These are phyloP conservation scores for Trichoderma sp. DNA, from an alignment of 2,329 filamentous ascomycete species.

Conservation along the genomic window DNA sequence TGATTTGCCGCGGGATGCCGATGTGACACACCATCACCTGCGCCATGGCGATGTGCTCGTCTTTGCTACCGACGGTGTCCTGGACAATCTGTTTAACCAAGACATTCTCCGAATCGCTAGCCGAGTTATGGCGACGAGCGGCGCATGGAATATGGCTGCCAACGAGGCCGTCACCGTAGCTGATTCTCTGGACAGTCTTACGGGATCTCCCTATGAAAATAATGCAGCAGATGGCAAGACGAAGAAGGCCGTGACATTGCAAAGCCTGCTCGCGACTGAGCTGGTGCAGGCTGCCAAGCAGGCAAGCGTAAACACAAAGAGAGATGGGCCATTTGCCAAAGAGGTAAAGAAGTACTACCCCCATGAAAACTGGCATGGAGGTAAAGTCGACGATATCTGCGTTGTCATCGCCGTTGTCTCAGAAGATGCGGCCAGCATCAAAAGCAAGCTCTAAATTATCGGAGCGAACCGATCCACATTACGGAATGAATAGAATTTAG, in stretches of 20 bases:
- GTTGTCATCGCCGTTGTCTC: constrained; percentile 79
- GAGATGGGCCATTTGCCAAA: constrained; percentile 92
- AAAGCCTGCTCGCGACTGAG: constrained; percentile 76
- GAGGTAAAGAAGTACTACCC: constrained; percentile 90
- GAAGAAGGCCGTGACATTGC: constrained; percentile 59
- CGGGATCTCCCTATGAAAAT: constrained; percentile 36
- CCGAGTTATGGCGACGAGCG: constrained; percentile 70
- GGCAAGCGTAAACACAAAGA: constrained; percentile 77
- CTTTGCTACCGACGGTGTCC: constrained; percentile 91
- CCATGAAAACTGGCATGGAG: constrained; percentile 83
- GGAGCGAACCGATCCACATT: neutral
- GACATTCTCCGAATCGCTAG: constrained; percentile 84
- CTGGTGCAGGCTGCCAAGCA: constrained; percentile 82
- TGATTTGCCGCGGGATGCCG: constrained; percentile 83
- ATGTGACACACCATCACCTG: constrained; percentile 74
- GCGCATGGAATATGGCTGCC: constrained; percentile 71
- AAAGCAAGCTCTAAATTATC: constrained; percentile 42
- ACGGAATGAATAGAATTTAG: constrained; percentile 26
- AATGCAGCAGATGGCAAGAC: constrained; percentile 34
- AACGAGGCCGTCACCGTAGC: constrained; percentile 66
- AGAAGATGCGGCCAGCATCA: constrained; percentile 52
- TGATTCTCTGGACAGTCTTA: constrained; percentile 58
- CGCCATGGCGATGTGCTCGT: constrained; percentile 92
- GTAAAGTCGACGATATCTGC: constrained; percentile 95
- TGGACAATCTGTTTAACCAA: constrained; percentile 92